Evolutionary conservation across 2,329 filamentous ascomycete genomes (phyloP), one percentile per base, ranked within the genome.

Genomic region (Trichoderma sp.): DNA sequence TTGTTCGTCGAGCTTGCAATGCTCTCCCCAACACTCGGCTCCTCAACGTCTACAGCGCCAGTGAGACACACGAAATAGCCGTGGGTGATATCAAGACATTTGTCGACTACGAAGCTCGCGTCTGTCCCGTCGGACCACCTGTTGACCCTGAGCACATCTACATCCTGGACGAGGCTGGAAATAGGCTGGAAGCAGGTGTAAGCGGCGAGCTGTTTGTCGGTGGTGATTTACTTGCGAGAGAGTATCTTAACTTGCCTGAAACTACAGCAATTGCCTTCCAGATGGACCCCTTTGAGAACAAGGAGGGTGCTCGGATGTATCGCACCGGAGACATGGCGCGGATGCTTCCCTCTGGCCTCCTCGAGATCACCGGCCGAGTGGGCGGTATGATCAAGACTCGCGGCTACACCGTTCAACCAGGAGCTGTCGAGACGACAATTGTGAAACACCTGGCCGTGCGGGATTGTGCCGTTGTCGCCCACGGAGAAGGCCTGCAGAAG

Each of bases 321-420:
- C 85, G 86, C 67, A 93, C 91, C 0, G 91, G 91, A 4, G 91
- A 93, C 76, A 83, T 88, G 63, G 91, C 90, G 0, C 84, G 89
- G 2, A 77, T 92, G 45, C 83, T 92, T 7, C 83, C 89, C 0
- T 90, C 86, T 1, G 91, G 91, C 1, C 80, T 89, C 6, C 82
- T 93, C 8, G 90, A 93, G 75, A 92, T 93, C 69, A 92, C 89
- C 7, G 91, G 91, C 37, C 87, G 91, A 61, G 89, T 92, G 1
- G 90, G 90, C 15, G 87, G 88, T 13, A 93, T 93, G 90, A 93
- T 93, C 80, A 93, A 93, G 79, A 85, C 92, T 12, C 87, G 91
- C 68, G 91, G 91, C 1, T 93, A 93, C 74, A 92, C 90, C 1
- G 89, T 93, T 3, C 90, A 93, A 27, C 91, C 91, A 6, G 89